Base-by-base conservation (phyloP, 129 eudicot species). In the Escallonia herrerae region DNA sequence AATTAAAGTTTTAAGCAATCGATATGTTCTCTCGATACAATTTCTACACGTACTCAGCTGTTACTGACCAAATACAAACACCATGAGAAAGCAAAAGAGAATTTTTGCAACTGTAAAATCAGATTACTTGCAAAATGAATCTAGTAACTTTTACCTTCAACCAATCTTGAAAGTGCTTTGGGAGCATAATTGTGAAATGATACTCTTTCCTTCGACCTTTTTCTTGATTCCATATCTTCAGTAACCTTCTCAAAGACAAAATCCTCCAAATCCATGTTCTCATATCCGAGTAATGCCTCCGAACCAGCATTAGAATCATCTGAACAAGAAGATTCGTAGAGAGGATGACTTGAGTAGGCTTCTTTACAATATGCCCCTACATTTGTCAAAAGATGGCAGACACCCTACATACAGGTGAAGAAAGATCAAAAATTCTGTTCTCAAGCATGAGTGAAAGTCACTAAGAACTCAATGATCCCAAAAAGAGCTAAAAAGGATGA, bases 251-350 rank as follows among this genome's bases (percentile, higher is more conserved):
- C 89, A 56, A 73, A 80, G 61, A 80, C 83, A 69, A 82, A 49
- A 42, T 77, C 82, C 66, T 91, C 97, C 81, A 87, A 72, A 63
- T 91, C 98, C 96, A 91, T 91, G 72, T 81, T 83, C 74, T 83
- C 96, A 76, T 78, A 88, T 63, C 81, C 83, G 63, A 72, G 56
- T 48, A 77, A 63, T 70, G 82, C 72, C 64, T 77, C 84, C 5
- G 67, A 67, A 79, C 78, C 87, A 79, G 80, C 78, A 60, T 62
- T 52, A 53, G 78, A 60, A 73, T 82, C 96, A 72, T 81, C 90
- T 69, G 84, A 79, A 77, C 65, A 81, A 67, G 91, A 72, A 76
- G 79, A 74, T 51, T 82, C 84, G 68, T 75, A 78, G 33, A 86
- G 76, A 50, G 75, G 64, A 53, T 72, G 74, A 40, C 65, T 68